phyloP scores from a whole-genome alignment of 306 rosid species.

The Inga laurina region DNA sequence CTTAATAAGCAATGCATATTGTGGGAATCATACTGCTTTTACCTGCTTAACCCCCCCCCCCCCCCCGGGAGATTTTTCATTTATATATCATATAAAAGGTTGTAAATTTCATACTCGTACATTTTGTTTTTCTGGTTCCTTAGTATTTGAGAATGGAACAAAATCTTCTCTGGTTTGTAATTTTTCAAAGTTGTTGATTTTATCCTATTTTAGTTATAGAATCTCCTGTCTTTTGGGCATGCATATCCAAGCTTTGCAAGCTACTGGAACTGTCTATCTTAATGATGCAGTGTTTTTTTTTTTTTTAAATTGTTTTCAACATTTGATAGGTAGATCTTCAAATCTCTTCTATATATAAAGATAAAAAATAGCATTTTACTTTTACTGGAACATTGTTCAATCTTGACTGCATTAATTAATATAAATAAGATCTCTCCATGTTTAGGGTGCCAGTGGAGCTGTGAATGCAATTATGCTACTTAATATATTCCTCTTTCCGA shows the following conservation, averaged over 20 bases:
- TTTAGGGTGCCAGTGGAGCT: constrained; percentile 92
- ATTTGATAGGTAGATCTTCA: neutral
- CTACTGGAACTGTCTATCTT: constrained; percentile 12
- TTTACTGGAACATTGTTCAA: constrained; percentile 17
- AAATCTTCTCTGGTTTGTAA: constrained; percentile 11
- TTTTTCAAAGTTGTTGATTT: constrained; percentile 12
- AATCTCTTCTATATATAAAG: neutral
- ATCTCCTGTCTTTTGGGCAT: neutral
- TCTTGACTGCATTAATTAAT: constrained; percentile 31
- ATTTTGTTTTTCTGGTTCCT: constrained; percentile 15
- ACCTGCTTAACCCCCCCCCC: too few species aligned
- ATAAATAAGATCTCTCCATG: constrained; percentile 34
- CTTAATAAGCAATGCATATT: constrained; percentile 18
- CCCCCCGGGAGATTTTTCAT: neutral
- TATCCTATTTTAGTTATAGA: constrained; percentile 18
- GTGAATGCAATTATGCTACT: constrained; percentile 84
- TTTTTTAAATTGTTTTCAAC: neutral
- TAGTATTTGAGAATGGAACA: neutral
- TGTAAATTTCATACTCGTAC: neutral
- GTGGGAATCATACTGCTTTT: constrained; percentile 12
- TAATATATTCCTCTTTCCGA: constrained; percentile 82
- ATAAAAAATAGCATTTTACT: constrained; percentile 7
- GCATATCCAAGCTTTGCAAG: constrained; percentile 7
- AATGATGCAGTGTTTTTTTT: neutral
- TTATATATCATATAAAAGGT: neutral